phyloP scores from a whole-genome alignment of 768 basidiomycete species.

The Calocybe indica region DNA sequence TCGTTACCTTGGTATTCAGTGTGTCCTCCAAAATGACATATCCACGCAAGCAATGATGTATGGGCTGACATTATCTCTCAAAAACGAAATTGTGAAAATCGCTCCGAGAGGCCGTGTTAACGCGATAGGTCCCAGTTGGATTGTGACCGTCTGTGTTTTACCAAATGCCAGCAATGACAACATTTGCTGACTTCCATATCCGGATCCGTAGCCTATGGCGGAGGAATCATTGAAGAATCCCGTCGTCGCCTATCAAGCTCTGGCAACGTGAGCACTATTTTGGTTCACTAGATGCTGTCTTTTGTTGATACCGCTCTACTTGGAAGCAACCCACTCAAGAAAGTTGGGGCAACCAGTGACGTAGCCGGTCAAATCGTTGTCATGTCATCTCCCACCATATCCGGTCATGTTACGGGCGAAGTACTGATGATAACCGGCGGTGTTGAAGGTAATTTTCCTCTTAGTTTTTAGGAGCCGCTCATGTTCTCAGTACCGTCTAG shows the following conservation, averaged over 20 bases:
- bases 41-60: conserved; percentile 57
- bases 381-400: conserved; percentile 52
- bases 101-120: conserved; percentile 71
- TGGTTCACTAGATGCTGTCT: neutral
- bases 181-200: neutral
- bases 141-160: conserved; percentile 34
- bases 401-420: conserved; percentile 68
- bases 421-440: conserved; percentile 70
- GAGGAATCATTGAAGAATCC: conserved; percentile 53
- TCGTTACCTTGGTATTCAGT: neutral
- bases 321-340: conserved; percentile 61
- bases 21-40: neutral
- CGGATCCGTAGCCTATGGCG: conserved; percentile 39
- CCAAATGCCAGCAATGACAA: neutral
- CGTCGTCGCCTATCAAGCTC: conserved; percentile 43
- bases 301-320: neutral
- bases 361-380: conserved; percentile 60
- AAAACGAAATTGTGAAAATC: conserved; percentile 78
- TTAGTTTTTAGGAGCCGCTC: neutral
- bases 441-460: conserved; percentile 57
- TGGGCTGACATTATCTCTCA: conserved; percentile 59
- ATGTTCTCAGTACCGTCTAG: conserved; percentile 12
- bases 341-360: conserved; percentile 56
- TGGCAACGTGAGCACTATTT: conserved; percentile 54
- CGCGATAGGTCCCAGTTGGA: conserved; percentile 64